Conservation (phyloP, 169 alveolate species). For the Eimeria brunetti region DNA sequence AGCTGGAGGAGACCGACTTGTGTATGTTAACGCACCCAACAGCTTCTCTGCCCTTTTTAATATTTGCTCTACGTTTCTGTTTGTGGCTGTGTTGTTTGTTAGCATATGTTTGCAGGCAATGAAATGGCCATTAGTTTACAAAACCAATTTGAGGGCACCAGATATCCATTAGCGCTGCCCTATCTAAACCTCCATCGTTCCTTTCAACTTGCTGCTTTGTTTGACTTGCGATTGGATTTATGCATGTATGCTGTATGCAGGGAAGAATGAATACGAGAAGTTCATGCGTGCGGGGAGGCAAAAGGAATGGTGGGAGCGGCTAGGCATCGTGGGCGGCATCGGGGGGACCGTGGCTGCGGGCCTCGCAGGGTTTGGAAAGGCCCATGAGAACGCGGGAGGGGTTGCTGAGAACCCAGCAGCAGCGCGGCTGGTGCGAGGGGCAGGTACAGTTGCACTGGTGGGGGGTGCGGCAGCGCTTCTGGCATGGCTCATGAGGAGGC, state of each 20-base stretch:
- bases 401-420: slow-evolving; percentile 33
- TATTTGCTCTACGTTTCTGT: not conserved
- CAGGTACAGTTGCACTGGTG: slow-evolving; percentile 38
- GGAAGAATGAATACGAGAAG: slow-evolving; percentile 32
- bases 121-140: too few species aligned
- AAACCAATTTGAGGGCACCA: too few species aligned
- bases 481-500: slow-evolving; percentile 33
- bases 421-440: slow-evolving; percentile 34
- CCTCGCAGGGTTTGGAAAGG: slow-evolving; percentile 43
- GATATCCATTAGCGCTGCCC: too few species aligned
- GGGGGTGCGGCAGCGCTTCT: slow-evolving; percentile 19
- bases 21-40: not conserved
- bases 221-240: not conserved
- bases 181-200: too few species aligned
- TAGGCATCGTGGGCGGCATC: slow-evolving; percentile 28
- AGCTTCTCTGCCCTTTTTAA: not conserved
- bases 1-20: slow-evolving; percentile 53
- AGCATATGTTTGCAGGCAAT: too few species aligned
- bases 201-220: too few species aligned
- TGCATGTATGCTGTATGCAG: not conserved
- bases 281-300: slow-evolving; percentile 22
- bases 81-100: not conserved
- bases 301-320: slow-evolving; percentile 55
- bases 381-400: slow-evolving; percentile 44
- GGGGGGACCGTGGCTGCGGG: slow-evolving; percentile 18